phyloP scores from a whole-genome alignment of 2,329 filamentous ascomycete genomes.

The Tolypocladium tundrense region DNA sequence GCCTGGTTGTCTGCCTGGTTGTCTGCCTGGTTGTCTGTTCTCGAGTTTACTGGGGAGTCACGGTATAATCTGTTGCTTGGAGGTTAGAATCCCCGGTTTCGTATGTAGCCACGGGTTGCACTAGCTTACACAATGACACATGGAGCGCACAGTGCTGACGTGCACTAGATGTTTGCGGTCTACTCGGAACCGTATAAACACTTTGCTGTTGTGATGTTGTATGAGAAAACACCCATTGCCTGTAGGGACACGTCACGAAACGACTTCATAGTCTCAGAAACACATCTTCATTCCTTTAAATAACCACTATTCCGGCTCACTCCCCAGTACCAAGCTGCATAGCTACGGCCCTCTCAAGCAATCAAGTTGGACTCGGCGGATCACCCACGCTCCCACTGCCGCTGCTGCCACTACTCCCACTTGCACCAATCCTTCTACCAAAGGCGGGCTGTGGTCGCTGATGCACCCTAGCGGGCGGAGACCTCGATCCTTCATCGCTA shows the following conservation, averaged over 20 bases:
- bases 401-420: slow-evolving; percentile 33
- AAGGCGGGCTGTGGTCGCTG: slow-evolving; percentile 2
- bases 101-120: too few species aligned
- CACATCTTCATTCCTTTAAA: background rate
- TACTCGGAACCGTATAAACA: too few species aligned
- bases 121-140: too few species aligned
- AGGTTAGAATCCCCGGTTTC: too few species aligned
- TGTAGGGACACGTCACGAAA: background rate
- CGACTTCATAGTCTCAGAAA: background rate
- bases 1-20: too few species aligned
- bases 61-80: too few species aligned
- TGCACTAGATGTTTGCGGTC: too few species aligned
- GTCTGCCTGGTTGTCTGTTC: too few species aligned
- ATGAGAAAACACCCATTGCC: background rate
- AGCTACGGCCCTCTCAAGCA: background rate
- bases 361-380: slow-evolving; percentile 36
- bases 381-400: slow-evolving; percentile 40
- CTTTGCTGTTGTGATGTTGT: too few species aligned
- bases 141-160: too few species aligned
- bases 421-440: slow-evolving; percentile 11
- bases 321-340: background rate
- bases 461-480: slow-evolving; percentile 7
- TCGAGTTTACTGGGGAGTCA: too few species aligned
- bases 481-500: slow-evolving; percentile 37
- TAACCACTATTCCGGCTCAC: background rate